Percentiles rank a stretch among this genome's conserved stretches.
These are phyloP conservation scores for Pichia phayaonensis DNA, from an alignment of 805 yeast species.

Conservation along the genomic window DNA sequence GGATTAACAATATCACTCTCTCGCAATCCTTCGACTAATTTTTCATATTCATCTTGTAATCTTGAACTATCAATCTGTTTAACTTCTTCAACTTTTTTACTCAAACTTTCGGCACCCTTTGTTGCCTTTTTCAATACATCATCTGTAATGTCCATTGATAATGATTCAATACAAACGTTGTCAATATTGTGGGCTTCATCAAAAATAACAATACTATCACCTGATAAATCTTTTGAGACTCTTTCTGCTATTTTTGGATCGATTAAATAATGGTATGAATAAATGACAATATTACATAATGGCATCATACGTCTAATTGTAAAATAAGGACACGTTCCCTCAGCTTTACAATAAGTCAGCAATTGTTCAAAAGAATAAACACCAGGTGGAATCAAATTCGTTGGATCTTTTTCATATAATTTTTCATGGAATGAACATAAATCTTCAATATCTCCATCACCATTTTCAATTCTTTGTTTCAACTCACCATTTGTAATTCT, in stretches of 20 bases:
- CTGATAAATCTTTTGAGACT: constrained; percentile 85
- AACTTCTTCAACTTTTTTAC: constrained; percentile 78
- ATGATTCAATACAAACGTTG: constrained; percentile 95
- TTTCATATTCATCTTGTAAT: constrained; percentile 84
- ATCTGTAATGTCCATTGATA: constrained; percentile 86
- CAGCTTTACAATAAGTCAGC: constrained; percentile 65
- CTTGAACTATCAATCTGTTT: constrained; percentile 75
- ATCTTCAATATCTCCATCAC: constrained; percentile 46
- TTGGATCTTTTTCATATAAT: constrained; percentile 78
- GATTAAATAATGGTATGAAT: constrained; percentile 90
- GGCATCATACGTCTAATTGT: constrained; percentile 97
- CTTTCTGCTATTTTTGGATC: constrained; percentile 97
- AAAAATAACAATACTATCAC: constrained; percentile 88
- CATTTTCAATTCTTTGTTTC: constrained; percentile 54
- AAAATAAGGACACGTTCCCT: constrained; percentile 90
- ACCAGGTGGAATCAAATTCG: constrained; percentile 82
- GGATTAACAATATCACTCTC: constrained; percentile 60
- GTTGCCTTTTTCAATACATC: constrained; percentile 82
- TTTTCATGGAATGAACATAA: constrained; percentile 91
- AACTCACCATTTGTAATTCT: constrained; percentile 89
- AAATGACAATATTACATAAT: constrained; percentile 86
- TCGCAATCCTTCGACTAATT: constrained; percentile 80
- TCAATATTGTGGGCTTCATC: constrained; percentile 99
- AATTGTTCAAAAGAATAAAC: constrained; percentile 90
- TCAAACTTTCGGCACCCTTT: constrained; percentile 73